Evolutionary conservation across 2,329 filamentous ascomycete genomes (phyloP), one percentile per base, ranked within the genome.

Genomic region (Chaetomiaceae sp.): DNA sequence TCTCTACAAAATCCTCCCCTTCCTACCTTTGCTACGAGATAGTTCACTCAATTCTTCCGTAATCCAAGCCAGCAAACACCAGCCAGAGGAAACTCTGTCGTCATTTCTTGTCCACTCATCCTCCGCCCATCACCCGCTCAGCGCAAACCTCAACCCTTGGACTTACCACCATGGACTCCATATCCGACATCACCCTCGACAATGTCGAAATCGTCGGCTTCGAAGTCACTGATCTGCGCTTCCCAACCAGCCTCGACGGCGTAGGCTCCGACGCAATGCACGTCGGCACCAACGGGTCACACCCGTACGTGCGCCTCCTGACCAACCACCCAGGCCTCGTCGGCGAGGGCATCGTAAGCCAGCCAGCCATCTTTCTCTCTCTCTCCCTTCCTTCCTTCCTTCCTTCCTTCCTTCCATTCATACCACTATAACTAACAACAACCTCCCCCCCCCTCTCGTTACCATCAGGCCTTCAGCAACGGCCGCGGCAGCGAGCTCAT

Each of bases 391-490:
- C 25, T 8, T 16, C 4, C 20, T 14, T 5, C 20, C 8, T 29
- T 36, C 27, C 23, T 18, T 25, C 32, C 30, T 16, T 37, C 38
- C 16, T 6, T 16, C 23, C 32, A 16, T 43, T 42, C n/a, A 20
- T 41, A 7, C 8, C n/a, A 38, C 3, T 14, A 13, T 9, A 16
- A n/a, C 11, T 23, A 14, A 42, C 14, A 21, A 33, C 5, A 41
- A 21, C 20, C 8, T 4, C 20, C 37, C 5, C 23, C 23, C 23
- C 21, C 13, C 16, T n/a, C 8, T n/a, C 21, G 2, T n/a, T 27
- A 1, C 10, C 9, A 66, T 74, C 33, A 48, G 46, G 46, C 46
- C 36, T 48, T 48, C 36, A 41, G 36, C 46, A 48, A 48, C 46
- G 46, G 46, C 16, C 46, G 46, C 36, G 46, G 46, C 46, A 32